Evolutionary conservation across 768 basidiomycete species (phyloP).

Genomic region (Lactarius sanguifluus): DNA sequence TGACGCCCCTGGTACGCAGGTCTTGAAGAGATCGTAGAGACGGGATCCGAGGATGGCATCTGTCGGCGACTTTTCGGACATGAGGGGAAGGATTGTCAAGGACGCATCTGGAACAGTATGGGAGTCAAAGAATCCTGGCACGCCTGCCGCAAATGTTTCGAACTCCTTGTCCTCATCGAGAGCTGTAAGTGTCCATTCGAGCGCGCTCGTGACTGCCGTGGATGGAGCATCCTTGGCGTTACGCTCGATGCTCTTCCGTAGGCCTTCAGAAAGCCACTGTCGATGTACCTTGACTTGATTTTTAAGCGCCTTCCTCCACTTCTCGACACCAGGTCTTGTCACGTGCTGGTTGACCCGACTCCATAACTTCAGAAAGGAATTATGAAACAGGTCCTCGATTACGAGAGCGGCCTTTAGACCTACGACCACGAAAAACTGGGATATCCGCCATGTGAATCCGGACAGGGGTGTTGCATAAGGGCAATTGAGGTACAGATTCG

Average conservation of each 20-base stretch:
- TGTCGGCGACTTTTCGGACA: background rate
- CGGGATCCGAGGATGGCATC: background rate
- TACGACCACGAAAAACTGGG: background rate
- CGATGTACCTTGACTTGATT: background rate
- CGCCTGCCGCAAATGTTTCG: background rate
- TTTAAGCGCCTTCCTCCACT: background rate
- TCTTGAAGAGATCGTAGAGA: background rate
- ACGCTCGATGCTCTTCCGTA: constrained; percentile 1
- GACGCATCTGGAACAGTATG: background rate
- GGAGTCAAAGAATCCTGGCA: background rate
- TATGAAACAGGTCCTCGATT: background rate
- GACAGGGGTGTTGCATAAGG: constrained; percentile 4
- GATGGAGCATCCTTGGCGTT: background rate
- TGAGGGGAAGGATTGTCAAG: background rate
- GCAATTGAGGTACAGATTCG: background rate
- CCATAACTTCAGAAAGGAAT: background rate
- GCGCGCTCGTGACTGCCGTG: background rate
- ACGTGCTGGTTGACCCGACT: background rate
- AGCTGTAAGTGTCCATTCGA: background rate
- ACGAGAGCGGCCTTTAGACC: background rate
- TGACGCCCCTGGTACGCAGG: background rate
- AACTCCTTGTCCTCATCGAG: background rate
- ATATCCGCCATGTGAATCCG: background rate
- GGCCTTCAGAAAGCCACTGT: background rate
- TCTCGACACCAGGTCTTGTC: background rate